A percentile compares a stretch with the other conserved stretches of the same genome.
Conservation (phyloP, 1,284 basidiomycete genomes). For the Hymenochaete sp. region DNA sequence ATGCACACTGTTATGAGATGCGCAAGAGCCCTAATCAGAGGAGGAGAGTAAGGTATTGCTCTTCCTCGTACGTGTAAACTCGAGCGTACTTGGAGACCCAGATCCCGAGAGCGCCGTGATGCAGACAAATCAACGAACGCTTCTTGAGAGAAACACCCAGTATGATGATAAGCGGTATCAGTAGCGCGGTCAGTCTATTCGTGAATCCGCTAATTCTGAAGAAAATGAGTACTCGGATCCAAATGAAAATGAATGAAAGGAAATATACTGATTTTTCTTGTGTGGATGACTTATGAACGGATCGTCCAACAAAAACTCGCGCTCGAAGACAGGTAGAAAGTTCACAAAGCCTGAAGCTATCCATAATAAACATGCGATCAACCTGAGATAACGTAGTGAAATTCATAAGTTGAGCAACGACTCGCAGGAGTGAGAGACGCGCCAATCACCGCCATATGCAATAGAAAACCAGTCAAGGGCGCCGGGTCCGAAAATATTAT, state of each 20-base stretch:
- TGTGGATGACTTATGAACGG: conserved; percentile 45
- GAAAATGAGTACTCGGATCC: neutral
- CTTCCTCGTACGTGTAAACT: neutral
- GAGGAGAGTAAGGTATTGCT: conserved; percentile 2
- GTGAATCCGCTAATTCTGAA: conserved; percentile 39
- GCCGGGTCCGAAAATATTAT: conserved; percentile 28
- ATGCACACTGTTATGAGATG: conserved; percentile 43
- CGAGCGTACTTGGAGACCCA: conserved; percentile 37
- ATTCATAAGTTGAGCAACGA: neutral
- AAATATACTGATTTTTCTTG: conserved; percentile 34
- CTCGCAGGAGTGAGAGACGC: conserved; percentile 4
- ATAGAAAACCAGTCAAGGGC: conserved; percentile 37
- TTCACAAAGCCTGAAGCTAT: conserved; percentile 15
- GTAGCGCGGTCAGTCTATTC: conserved; percentile 40
- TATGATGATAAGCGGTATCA: conserved; percentile 36
- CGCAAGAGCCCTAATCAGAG: conserved; percentile 34
- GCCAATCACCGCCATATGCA: conserved; percentile 38
- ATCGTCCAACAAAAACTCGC: conserved; percentile 45
- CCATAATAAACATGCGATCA: conserved; percentile 27
- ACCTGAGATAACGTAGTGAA: conserved; percentile 29
- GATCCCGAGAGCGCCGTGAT: conserved; percentile 47
- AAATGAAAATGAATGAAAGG: neutral
- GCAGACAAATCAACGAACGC: conserved; percentile 41
- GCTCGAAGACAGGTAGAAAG: conserved; percentile 36
- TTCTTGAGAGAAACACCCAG: conserved; percentile 31